Percentiles rank a stretch among this genome's conserved stretches.
These are phyloP conservation scores for Achaetomiella virescens DNA, from an alignment of 495 filamentous ascomycete genomes.

Conservation along the genomic window DNA sequence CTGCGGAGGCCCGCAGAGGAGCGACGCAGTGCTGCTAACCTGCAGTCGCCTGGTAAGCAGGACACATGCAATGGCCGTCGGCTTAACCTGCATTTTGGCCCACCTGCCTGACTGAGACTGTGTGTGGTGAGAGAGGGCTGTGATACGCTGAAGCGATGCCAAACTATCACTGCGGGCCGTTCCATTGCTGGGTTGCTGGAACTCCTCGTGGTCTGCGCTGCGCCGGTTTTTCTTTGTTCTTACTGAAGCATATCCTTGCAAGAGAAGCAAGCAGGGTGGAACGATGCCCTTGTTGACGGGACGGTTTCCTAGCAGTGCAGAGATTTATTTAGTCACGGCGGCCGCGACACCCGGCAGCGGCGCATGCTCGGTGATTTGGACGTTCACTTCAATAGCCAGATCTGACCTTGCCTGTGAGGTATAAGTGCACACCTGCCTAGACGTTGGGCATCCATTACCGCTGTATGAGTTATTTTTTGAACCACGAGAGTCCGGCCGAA, in stretches of 20 bases:
- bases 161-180: conserved; percentile 10
- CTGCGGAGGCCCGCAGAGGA: too few relatives aligned
- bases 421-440: background rate
- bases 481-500: conserved; percentile 3
- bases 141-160: background rate
- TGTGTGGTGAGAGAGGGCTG: background rate
- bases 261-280: background rate
- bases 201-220: background rate
- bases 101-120: conserved; percentile 8
- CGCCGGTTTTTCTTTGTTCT: background rate
- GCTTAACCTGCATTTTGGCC: conserved; percentile 6
- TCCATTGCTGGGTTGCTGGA: conserved; percentile 8
- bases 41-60: background rate
- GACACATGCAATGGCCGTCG: background rate
- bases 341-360: background rate
- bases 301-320: background rate
- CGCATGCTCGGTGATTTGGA: background rate
- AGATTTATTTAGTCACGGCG: background rate
- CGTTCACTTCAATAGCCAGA: background rate
- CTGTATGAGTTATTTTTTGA: conserved; percentile 14
- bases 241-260: conserved; percentile 1
- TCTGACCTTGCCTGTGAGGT: background rate
- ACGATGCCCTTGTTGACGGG: background rate
- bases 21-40: too few relatives aligned
- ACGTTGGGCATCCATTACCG: background rate